phyloP scores from a whole-genome alignment of 495 filamentous ascomycete species.

The Hypoxylon lienhwacheense region DNA sequence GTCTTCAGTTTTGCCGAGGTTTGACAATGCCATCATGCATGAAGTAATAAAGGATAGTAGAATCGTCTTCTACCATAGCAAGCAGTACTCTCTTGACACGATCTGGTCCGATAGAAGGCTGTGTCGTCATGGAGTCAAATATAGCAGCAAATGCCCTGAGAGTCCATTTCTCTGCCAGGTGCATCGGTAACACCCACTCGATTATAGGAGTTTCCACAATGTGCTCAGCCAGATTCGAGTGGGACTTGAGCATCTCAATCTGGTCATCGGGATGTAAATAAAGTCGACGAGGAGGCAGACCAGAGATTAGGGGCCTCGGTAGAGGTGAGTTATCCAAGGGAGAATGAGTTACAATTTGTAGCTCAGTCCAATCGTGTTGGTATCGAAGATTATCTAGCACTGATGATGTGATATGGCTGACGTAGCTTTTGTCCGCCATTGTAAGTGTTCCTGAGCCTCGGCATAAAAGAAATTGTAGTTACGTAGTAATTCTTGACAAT shows the following conservation, averaged over 20 bases:
- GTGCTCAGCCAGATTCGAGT: constrained; percentile 41
- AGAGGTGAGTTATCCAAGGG: constrained; percentile 43
- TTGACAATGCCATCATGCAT: constrained; percentile 95
- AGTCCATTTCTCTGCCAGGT: constrained; percentile 81
- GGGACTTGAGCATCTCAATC: constrained; percentile 69
- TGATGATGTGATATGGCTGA: constrained; percentile 60
- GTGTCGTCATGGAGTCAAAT: constrained; percentile 70
- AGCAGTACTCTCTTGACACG: constrained; percentile 74
- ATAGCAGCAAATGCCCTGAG: constrained; percentile 72
- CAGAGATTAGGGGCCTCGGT: constrained; percentile 72
- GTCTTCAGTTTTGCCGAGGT: constrained; percentile 95
- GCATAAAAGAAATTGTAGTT: background rate
- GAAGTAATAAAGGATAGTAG: constrained; percentile 92
- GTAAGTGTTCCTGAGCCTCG: background rate
- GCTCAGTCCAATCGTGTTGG: constrained; percentile 82
- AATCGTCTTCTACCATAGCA: constrained; percentile 83
- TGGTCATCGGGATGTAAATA: constrained; percentile 96
- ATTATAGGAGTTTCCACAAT: constrained; percentile 58
- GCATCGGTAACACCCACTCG: constrained; percentile 87
- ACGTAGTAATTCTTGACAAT: background rate
- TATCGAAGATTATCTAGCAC: constrained; percentile 80
- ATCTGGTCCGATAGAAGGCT: constrained; percentile 48
- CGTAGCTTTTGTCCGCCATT: constrained; percentile 34
- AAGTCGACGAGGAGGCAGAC: constrained; percentile 80
- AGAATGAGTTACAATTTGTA: constrained; percentile 63